Evolutionary conservation across 2,329 filamentous ascomycete genomes (phyloP), one percentile per base, ranked within the genome.

Genomic region (Colletotrichum melonis): DNA sequence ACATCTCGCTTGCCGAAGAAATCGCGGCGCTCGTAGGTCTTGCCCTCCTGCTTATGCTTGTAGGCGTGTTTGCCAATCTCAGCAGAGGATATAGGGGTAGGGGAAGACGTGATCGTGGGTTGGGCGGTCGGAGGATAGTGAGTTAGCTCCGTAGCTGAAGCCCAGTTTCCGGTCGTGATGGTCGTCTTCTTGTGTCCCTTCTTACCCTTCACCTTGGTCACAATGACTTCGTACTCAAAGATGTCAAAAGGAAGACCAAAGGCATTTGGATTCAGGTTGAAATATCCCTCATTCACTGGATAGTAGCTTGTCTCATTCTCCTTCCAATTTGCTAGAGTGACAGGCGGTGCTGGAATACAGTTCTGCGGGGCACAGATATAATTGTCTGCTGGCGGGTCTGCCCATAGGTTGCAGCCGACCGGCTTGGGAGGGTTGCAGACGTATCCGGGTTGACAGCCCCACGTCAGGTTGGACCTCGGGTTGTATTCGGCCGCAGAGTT

Each of bases 211-310:
- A 83, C 67, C 2, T 81, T 78, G 67, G 81, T 81, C 5, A 84
- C 76, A 12, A 85, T 77, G 1, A 83, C 76, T 5, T 87, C 77
- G 28, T 85, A 81, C 24, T 86, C 84, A 73, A 92, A 93, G 22
- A 93, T 91, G 55, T 88, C 88, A 72, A 89, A 92, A 63, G 85
- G 88, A 19, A 94, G 82, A 5, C 91, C 92, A 71, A 94, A 94
- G 0, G 85, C 85, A 1, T 84, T 79, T 0, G 92, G 90, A 68
- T 91, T 84, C n/a, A 94, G 85, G 72, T 93, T 88, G 82, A 91
- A 94, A 78, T 93, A 93, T 4, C 87, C 89, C 0, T 84, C 78
- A 0, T 83, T 85, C 1, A 87, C 84, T 2, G 87, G 87, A 74
- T 87, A 91, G 77, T 88, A 90, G 19, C 81, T 75, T 0, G 87